phyloP scores from a whole-genome alignment of 805 yeast genomes.

The Spathaspora hagerdaliae region DNA sequence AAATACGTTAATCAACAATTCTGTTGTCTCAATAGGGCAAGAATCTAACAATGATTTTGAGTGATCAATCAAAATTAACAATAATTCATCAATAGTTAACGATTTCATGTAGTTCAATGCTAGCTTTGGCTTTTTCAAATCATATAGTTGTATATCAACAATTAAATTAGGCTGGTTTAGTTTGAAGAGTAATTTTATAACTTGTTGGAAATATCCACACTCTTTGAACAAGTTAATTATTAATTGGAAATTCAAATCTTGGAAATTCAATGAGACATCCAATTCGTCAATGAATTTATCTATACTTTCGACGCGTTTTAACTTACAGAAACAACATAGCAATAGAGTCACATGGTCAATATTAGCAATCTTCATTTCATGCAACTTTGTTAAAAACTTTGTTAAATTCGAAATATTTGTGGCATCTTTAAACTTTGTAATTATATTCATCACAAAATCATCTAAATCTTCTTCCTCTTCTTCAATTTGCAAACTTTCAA shows the following conservation, averaged over 20 bases:
- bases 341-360: constrained; percentile 79
- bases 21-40: constrained; percentile 78
- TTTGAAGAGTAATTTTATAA: constrained; percentile 64
- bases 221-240: constrained; percentile 71
- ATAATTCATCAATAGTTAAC: constrained; percentile 69
- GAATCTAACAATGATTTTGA: constrained; percentile 62
- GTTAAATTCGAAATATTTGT: constrained; percentile 65
- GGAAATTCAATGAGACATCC: constrained; percentile 19
- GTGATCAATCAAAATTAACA: constrained; percentile 64
- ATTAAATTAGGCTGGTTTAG: constrained; percentile 71
- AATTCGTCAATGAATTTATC: constrained; percentile 48
- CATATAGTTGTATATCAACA: constrained; percentile 70
- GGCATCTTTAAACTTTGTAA: constrained; percentile 74
- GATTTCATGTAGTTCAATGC: constrained; percentile 66
- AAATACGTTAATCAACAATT: constrained; percentile 76
- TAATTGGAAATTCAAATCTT: constrained; percentile 61
- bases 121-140: constrained; percentile 43
- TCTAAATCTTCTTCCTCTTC: constrained; percentile 24
- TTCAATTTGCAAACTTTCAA: constrained; percentile 9
- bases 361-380: constrained; percentile 53
- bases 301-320: constrained; percentile 58
- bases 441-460: constrained; percentile 61
- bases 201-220: constrained; percentile 61
- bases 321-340: constrained; percentile 74
- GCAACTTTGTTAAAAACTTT: constrained; percentile 57